Base-by-base conservation (phyloP, 768 basidiomycete genomes). In the Amanita rubescens region DNA sequence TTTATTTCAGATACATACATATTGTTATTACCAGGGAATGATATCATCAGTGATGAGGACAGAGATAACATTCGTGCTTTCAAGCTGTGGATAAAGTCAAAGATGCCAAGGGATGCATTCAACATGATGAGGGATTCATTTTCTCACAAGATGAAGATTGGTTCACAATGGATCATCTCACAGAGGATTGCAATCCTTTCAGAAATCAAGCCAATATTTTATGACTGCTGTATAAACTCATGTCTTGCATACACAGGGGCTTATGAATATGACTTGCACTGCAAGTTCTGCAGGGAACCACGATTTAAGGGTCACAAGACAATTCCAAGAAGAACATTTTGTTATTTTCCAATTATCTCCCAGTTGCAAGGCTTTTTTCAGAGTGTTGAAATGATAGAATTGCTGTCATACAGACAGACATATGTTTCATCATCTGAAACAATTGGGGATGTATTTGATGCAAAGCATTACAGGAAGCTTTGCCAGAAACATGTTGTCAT, bases 401-500 rank as follows among this genome's bases (percentile, higher is more conserved):
- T 30, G 56, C 4, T 67, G 58, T 30, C 25, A n/a, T 70, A 69
- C 56, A 57, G 66, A 5, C 25, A 56, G 2, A 50, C 58, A 10
- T 63, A 65, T 38, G 25, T 12, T 1, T 55, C 55, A 32, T 44
- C 53, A 1, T 53, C 58, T 0, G 60, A 55, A 2, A 35, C 43
- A 7, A 62, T 69, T 43, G 60, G 38, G 11, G 70, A 76, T 56
- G 55, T 74, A 10, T 69, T 72, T 47, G 72, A 75, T 57, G 50
- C 64, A 2, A 5, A 20, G 0, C 50, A 58, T 22, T 76, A 74
- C 54, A 56, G 51, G 7, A n/a, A 48, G 0, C 66, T 70, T 1
- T 52, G 50, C 4, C 20, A 24, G 1, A 41, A 57, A 25, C 42
- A 58, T 38, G 69, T 72, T 20, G 15, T 27, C 0, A 46, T 74